These are phyloP conservation scores for Paraconiothyrium brasiliense DNA, from an alignment of 2,329 filamentous ascomycete genomes.

Conservation along the genomic window DNA sequence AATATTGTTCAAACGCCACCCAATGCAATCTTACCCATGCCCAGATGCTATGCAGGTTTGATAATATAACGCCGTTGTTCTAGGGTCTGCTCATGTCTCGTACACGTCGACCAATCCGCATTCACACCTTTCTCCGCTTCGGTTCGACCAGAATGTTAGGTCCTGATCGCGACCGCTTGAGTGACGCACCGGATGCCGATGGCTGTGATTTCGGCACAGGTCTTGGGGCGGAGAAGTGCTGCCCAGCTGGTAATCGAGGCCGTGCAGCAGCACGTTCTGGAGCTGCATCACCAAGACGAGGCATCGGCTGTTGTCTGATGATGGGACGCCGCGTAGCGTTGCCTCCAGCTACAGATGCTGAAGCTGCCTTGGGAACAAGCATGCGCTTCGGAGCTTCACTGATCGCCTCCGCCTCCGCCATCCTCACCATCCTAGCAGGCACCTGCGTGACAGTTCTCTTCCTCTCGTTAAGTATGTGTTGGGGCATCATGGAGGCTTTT, in stretches of 20 bases:
- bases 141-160: slow-evolving; percentile 19
- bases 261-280: slow-evolving; percentile 27
- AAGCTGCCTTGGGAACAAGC: slow-evolving; percentile 38
- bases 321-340: slow-evolving; percentile 23
- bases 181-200: slow-evolving; percentile 19
- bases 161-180: slow-evolving; percentile 19
- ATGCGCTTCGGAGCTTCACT: slow-evolving; percentile 34
- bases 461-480: slow-evolving; percentile 38
- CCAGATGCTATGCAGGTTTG: neutral
- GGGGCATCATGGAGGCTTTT: slow-evolving; percentile 38
- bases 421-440: slow-evolving; percentile 43
- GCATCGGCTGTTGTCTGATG: slow-evolving; percentile 35
- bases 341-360: slow-evolving; percentile 30
- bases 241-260: slow-evolving; percentile 38
- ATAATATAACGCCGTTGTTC: neutral
- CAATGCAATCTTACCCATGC: neutral
- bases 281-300: slow-evolving; percentile 21
- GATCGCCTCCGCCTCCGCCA: slow-evolving; percentile 30
- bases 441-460: slow-evolving; percentile 35
- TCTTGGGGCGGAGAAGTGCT: slow-evolving; percentile 43
- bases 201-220: slow-evolving; percentile 25
- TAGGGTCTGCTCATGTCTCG: neutral
- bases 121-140: slow-evolving; percentile 21
- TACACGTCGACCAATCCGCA: neutral
- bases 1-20: neutral